Conservation (phyloP, 1,284 basidiomycete genomes). For the Puccinia hordei region DNA sequence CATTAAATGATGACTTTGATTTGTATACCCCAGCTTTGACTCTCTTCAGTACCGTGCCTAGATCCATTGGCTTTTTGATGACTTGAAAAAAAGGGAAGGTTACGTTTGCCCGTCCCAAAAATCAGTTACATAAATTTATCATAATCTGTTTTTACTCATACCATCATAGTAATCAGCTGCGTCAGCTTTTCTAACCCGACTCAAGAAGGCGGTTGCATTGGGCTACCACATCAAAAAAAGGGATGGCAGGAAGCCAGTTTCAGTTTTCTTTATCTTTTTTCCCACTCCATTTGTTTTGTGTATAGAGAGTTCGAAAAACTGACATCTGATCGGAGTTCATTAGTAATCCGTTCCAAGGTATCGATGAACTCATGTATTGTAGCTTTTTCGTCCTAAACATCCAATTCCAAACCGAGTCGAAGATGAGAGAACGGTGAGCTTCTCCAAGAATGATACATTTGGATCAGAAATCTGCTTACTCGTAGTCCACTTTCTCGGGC, state of each 20-base stretch:
- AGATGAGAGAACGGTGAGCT: neutral
- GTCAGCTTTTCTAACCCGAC: conserved; percentile 80
- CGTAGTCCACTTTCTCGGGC: conserved; percentile 42
- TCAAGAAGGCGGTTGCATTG: conserved; percentile 83
- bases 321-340: conserved; percentile 79
- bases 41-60: conserved; percentile 87
- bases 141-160: conserved; percentile 58
- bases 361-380: conserved; percentile 87
- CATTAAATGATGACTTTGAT: conserved; percentile 86
- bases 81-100: conserved; percentile 64
- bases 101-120: neutral
- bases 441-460: neutral
- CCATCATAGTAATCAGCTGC: conserved; percentile 86
- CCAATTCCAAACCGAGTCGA: neutral
- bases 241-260: conserved; percentile 61
- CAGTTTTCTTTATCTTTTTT: neutral
- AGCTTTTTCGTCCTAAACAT: conserved; percentile 66
- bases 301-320: conserved; percentile 56
- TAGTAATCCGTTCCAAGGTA: conserved; percentile 79
- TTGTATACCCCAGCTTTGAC: conserved; percentile 88
- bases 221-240: conserved; percentile 66
- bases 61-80: conserved; percentile 88
- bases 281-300: too few relatives aligned
- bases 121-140: conserved; percentile 11
- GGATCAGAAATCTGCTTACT: neutral